Percentiles rank a stretch among this genome's conserved stretches.
Evolutionary conservation across 164 flowering plant species (phyloP).

Genomic region (Taxillus chinensis): DNA sequence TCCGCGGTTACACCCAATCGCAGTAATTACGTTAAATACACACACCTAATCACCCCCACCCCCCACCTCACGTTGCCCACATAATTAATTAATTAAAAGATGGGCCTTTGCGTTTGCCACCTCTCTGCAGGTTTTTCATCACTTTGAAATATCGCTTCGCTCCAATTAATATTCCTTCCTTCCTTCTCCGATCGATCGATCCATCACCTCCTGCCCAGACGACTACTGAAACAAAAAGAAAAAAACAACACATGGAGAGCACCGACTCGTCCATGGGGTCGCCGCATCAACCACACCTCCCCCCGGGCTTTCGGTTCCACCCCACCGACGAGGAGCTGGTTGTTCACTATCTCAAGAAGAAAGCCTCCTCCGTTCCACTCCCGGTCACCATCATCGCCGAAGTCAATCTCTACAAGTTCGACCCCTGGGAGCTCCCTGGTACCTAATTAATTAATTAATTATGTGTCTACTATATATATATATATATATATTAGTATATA

Average conservation of each 20-base stretch:
- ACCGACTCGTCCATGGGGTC: constrained; percentile 41
- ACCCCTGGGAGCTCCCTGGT: constrained; percentile 92
- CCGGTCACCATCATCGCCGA: constrained; percentile 76
- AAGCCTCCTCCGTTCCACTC: constrained; percentile 49
- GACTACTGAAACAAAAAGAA: too few relatives aligned
- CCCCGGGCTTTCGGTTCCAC: constrained; percentile 82
- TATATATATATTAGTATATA: not conserved
- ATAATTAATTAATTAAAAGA: constrained; percentile 9
- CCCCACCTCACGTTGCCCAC: too few relatives aligned
- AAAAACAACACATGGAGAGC: constrained; percentile 31
- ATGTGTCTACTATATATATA: too few relatives aligned
- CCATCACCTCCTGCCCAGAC: too few relatives aligned
- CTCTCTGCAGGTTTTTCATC: constrained; percentile 7
- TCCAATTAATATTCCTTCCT: too few relatives aligned
- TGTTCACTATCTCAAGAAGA: constrained; percentile 69
- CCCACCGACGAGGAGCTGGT: constrained; percentile 85
- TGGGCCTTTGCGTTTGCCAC: not conserved
- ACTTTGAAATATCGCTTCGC: too few relatives aligned
- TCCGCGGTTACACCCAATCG: too few relatives aligned
- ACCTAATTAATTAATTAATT: not conserved
- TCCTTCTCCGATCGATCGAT: too few relatives aligned
- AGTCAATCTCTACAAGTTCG: constrained; percentile 71
- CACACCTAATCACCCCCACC: not conserved
- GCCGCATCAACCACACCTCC: constrained; percentile 60
- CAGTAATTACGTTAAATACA: not conserved